A percentile compares a stretch with the other conserved stretches of the same genome.
phyloP scores from a whole-genome alignment of 2,329 filamentous ascomycete genomes.

The Phyllosticta paracitricarpa region DNA sequence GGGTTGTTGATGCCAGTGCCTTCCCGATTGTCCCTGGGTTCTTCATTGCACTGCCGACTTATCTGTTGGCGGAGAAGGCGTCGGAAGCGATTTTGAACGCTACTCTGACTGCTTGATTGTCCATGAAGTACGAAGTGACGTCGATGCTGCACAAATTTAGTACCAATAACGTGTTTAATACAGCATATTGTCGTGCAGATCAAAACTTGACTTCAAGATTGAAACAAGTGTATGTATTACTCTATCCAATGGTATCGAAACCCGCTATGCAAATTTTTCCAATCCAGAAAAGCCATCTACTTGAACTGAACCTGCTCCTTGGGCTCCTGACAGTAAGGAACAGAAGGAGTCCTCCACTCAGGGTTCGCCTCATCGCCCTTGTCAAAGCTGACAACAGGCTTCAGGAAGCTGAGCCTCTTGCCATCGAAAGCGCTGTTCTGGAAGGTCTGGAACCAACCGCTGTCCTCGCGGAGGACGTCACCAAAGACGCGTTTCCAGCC shows the following conservation, averaged over 20 bases:
- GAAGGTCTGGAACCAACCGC: slow-evolving; percentile 15
- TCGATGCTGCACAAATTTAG: too few relatives aligned
- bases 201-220: background rate
- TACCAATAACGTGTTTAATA: too few relatives aligned
- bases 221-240: background rate
- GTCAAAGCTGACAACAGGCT: slow-evolving; percentile 17
- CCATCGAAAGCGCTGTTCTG: slow-evolving; percentile 16
- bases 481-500: slow-evolving; percentile 20
- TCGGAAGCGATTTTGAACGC: slow-evolving; percentile 33
- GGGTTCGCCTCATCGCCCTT: slow-evolving; percentile 10
- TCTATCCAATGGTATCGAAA: background rate
- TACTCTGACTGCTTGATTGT: background rate
- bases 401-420: slow-evolving; percentile 17
- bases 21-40: slow-evolving; percentile 48
- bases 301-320: slow-evolving; percentile 2
- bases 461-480: slow-evolving; percentile 14
- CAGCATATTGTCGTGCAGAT: too few relatives aligned
- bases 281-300: background rate
- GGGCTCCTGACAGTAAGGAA: slow-evolving; percentile 12
- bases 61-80: slow-evolving; percentile 52
- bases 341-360: slow-evolving; percentile 12
- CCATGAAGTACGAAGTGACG: too few relatives aligned
- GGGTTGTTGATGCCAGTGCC: slow-evolving; percentile 53
- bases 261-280: background rate
- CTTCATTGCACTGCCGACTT: slow-evolving; percentile 42